These are phyloP conservation scores for Guadua angustifolia DNA, from an alignment of 176 grass and related monocot species.

Conservation along the genomic window DNA sequence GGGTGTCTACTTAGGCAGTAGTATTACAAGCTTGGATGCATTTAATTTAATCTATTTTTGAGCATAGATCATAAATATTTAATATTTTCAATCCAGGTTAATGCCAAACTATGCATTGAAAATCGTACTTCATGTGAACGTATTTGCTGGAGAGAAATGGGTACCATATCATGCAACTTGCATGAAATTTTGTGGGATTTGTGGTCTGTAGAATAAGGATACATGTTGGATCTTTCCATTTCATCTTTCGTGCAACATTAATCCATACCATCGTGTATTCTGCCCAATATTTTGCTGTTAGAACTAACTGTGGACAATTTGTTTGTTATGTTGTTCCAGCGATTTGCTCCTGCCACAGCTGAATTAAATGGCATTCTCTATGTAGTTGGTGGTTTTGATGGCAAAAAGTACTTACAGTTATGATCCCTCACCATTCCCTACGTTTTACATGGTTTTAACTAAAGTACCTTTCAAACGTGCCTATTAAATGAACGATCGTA, in stretches of 20 bases:
- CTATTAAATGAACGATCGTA: constrained; percentile 22
- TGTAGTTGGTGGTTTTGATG: constrained; percentile 82
- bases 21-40: constrained; percentile 8
- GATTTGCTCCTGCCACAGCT: constrained; percentile 68
- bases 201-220: constrained; percentile 21
- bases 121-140: constrained; percentile 6
- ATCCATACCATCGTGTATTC: neutral
- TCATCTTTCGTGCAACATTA: too few relatives aligned
- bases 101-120: neutral
- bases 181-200: neutral
- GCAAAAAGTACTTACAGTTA: constrained; percentile 69
- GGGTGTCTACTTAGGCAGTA: neutral
- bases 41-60: constrained; percentile 14
- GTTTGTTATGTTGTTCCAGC: constrained; percentile 51
- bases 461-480: neutral
- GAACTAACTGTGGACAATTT: neutral
- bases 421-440: constrained; percentile 36
- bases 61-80: neutral
- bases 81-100: constrained; percentile 16
- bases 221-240: constrained; percentile 11
- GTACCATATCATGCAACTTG: neutral
- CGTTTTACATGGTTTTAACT: neutral
- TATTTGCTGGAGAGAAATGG: constrained; percentile 23
- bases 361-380: constrained; percentile 60
- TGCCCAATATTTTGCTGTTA: neutral